Base-by-base conservation (phyloP, 257 asterid species). In the Echites panduratus region DNA sequence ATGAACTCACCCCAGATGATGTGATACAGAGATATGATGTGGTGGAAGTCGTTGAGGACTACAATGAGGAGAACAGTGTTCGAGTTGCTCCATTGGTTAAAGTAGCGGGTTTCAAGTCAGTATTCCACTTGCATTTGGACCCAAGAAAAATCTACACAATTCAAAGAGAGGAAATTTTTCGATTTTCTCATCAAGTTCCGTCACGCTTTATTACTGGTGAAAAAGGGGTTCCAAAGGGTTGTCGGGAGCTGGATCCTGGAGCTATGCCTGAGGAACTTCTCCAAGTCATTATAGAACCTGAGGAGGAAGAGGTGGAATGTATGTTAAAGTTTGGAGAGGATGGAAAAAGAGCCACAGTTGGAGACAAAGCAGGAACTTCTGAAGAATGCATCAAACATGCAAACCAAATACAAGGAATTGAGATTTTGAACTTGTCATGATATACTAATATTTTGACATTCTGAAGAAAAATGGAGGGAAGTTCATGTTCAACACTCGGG, bases 111-210 rank as follows among this genome's bases (percentile, higher is more conserved):
- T 89, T 82, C 84, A 85, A 82, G 16, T 83, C 89, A 0, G 87
- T 89, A 17, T 89, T 89, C 73, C 82, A 72, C 67, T 85, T 68
- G 80, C 71, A 68, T 74, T 32, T 67, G 56, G 85, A 85, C 70
- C 70, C 74, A 59, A 75, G 6, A 35, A 72, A 74, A 67, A 63
- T 63, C 73, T 66, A 26, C 75, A 73, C 52, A 68, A 81, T 91
- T 64, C 85, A 85, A 13, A 84, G 84, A 74, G 83, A 78, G 59
- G 96, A 91, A 85, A 80, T 89, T 84, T 89, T 85, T 77, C 79
- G 92, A 73, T 84, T 91, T 82, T 91, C 97, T 75, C 96, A 87
- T 84, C 96, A 87, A 79, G 90, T 89, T 66, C 85, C 89, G 56
- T 84, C 85, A 26, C 70, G 61, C 76, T 41, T 67, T 56, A 63